Evolutionary conservation across 78 protist species (phyloP), one percentile per base, ranked within the genome.

Genomic region (Cyanophora paradoxa): DNA sequence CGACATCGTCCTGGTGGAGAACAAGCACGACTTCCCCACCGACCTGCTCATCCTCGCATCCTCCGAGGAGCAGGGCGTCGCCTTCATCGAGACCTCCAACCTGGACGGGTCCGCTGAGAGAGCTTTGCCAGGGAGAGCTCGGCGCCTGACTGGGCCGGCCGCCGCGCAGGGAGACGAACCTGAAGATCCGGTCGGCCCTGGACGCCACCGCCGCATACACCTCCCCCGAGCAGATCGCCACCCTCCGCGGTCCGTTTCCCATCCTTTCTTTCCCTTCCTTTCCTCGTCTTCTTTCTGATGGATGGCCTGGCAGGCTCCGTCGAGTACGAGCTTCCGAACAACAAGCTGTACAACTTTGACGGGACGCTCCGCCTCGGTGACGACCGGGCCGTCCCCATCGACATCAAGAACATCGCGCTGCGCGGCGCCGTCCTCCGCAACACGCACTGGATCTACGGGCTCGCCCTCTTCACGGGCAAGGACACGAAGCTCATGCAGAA

Each of bases 11-110:
- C 30, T 64, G 36, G 81, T 90, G 19, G 41, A 76, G 68, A 74
- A 81, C 67, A 79, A 84, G 39, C 62, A 66, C 48, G 66, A 69
- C 40, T 79, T 90, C 62, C 96, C 96, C 10, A 95, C 95, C 5
- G 97, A 93, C 64, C 52, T 82, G 16, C 81, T 93, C 3, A 39
- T 90, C 31, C 40, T 93, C 24, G 41, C 82, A 24, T 30, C 87
- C 19, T 40, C 87, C 8, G 79, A 73, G 22, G 72, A 68, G 61
- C 40, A 68, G 10, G 61, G 61, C 5, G 58, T 10, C 3, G 1
- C 26, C 19, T 68, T 39, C 40, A 22, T 68, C 42, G 74, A 68
- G 22, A 68, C 74, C 1, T 68, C 46, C 39, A 68, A 68, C 61
- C 52, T 68, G 39, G 74, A 68, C 39, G 74, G 74, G n/a, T n/a